Conservation (phyloP, 228 moss, liverwort and hornwort species). For the Sphagnum magellanicum region DNA sequence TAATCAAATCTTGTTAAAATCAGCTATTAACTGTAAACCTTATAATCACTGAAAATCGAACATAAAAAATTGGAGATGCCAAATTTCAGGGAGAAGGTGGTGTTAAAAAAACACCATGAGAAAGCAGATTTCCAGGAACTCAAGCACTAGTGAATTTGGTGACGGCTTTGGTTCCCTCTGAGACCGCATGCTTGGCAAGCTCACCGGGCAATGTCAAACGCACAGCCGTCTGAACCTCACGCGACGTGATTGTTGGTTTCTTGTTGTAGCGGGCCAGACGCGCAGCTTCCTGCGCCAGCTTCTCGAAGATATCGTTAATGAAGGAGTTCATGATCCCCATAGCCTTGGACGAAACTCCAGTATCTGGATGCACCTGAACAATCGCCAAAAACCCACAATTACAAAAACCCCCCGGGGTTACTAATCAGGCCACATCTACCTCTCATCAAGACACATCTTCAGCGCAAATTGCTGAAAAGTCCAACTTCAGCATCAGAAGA, state of each 20-base stretch:
- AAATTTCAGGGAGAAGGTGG: too few relatives aligned
- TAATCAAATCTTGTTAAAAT: too few relatives aligned
- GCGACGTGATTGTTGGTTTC: constrained; percentile 34
- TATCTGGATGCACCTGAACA: constrained; percentile 23
- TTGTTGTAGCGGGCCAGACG: constrained; percentile 30
- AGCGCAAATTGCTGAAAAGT: too few relatives aligned
- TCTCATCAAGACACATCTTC: too few relatives aligned
- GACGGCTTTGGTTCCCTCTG: constrained; percentile 30
- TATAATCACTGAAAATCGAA: too few relatives aligned
- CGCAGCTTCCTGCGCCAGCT: constrained; percentile 36
- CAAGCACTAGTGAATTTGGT: constrained; percentile 35
- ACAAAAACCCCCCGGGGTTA: fast-evolving
- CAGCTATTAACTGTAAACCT: too few relatives aligned
- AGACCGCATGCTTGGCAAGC: constrained; percentile 33
- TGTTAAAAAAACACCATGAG: too few relatives aligned
- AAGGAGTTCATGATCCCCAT: constrained; percentile 18
- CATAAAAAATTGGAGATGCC: too few relatives aligned
- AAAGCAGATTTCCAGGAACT: too few relatives aligned
- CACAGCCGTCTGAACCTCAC: constrained; percentile 38
- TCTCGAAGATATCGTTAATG: constrained; percentile 38
- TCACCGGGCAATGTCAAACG: constrained; percentile 32
- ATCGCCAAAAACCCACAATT: too few relatives aligned
- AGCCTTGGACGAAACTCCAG: constrained; percentile 25
- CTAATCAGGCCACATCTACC: too few relatives aligned
- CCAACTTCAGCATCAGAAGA: too few relatives aligned